Evolutionary conservation across 495 filamentous ascomycete genomes (phyloP).

Genomic region (Penicillium chermesinum): DNA sequence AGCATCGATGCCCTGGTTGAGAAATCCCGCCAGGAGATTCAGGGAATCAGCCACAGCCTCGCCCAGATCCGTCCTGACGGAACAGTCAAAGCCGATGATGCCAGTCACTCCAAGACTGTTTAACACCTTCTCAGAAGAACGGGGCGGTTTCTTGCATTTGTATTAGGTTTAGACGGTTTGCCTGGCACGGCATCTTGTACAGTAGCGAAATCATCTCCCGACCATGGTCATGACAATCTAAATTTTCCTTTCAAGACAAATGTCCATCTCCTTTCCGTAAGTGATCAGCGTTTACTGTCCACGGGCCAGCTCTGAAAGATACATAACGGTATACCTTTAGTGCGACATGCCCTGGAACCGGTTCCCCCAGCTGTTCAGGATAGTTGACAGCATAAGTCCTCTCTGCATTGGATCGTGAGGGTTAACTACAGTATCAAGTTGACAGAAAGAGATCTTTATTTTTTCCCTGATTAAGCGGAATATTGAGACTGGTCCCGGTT

Average conservation of each 20-base stretch:
- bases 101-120: conserved; percentile 25
- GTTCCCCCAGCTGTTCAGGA: no score
- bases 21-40: conserved; percentile 28
- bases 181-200: conserved; percentile 21
- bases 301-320: no score
- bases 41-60: conserved; percentile 39
- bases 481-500: no score
- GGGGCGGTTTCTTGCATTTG: conserved; percentile 10
- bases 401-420: no score
- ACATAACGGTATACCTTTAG: no score
- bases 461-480: no score
- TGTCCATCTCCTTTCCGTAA: no score
- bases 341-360: no score
- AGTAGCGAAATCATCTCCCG: conserved; percentile 13
- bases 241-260: neutral
- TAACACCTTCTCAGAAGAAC: conserved; percentile 2
- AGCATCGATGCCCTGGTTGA: conserved; percentile 25
- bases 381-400: no score
- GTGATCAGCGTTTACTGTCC: no score
- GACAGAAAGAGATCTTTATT: no score
- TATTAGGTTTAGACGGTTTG: conserved; percentile 12
- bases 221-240: neutral
- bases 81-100: conserved; percentile 64
- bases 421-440: no score
- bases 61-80: conserved; percentile 61